A percentile compares a stretch with the other conserved stretches of the same genome.
These are phyloP conservation scores for Pistacia vera DNA, from an alignment of 345 rosid species.

Conservation along the genomic window DNA sequence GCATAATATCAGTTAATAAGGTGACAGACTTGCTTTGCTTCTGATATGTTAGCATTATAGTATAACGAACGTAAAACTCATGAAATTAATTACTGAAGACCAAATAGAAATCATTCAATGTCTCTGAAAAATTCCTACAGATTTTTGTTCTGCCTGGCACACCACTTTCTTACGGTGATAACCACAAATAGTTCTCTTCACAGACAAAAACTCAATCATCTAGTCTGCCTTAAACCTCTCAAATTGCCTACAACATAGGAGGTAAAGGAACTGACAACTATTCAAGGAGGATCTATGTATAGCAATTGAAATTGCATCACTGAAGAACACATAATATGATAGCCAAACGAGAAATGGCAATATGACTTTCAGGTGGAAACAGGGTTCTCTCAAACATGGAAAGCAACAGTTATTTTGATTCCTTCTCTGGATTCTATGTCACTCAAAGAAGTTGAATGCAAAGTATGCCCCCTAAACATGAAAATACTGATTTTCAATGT, in stretches of 20 bases:
- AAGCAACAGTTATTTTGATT: neutral
- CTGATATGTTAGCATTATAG: neutral
- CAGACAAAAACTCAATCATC: neutral
- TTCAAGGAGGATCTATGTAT: neutral
- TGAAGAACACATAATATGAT: neutral
- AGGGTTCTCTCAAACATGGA: neutral
- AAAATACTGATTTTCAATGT: too few relatives aligned
- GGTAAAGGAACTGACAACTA: neutral
- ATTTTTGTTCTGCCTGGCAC: too few relatives aligned
- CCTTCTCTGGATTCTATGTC: neutral
- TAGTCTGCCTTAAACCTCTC: neutral
- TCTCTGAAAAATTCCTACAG: too few relatives aligned
- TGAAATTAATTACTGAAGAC: neutral
- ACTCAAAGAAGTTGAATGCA: neutral
- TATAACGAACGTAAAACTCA: neutral
- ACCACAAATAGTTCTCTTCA: neutral
- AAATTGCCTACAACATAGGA: neutral
- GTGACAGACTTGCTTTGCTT: neutral
- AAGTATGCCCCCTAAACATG: neutral
- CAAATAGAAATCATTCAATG: too few relatives aligned
- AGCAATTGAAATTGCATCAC: neutral
- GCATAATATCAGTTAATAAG: neutral
- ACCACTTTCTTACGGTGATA: neutral
- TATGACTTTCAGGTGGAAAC: too few relatives aligned
- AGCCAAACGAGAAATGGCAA: too few relatives aligned